Evolutionary conservation across 306 rosid genomes (phyloP).

Genomic region (Chamaecrista fasciculata): DNA sequence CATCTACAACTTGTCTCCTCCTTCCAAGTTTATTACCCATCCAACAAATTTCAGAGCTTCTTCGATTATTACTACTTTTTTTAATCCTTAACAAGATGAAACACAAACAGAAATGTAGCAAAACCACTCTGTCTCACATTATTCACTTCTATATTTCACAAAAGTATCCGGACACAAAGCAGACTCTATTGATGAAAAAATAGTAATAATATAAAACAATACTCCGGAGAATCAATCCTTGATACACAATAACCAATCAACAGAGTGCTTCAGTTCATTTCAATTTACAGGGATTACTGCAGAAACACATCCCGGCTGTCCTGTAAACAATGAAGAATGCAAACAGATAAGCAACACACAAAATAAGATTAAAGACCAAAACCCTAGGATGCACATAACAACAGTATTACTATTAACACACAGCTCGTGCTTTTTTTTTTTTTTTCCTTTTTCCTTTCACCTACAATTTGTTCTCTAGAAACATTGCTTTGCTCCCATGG

Average conservation of each 20-base stretch:
- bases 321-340: conserved; percentile 26
- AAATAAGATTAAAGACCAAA: not conserved
- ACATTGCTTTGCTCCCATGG: not conserved
- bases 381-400: not conserved
- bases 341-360: conserved; percentile 25
- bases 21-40: conserved; percentile 99
- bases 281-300: conserved; percentile 4
- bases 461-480: conserved; percentile 12
- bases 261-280: not conserved
- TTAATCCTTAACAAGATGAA: conserved; percentile 37
- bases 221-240: not conserved
- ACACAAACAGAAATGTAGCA: conserved; percentile 21
- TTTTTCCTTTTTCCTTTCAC: conserved; percentile 15
- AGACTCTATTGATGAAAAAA: conserved; percentile 13
- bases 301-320: conserved; percentile 25
- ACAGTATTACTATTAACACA: conserved; percentile 25
- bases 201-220: not conserved
- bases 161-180: not conserved
- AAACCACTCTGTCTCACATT: conserved; percentile 33
- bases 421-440: too few species aligned
- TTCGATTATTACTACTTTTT: conserved; percentile 26
- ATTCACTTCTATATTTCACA: conserved; percentile 7
- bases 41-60: conserved; percentile 34
- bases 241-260: conserved; percentile 28
- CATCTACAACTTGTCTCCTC: conserved; percentile 89